Conservation (phyloP, 176 grass and related monocot species). For the Zea mays region Zm-B73-REFERENCE-NAM-5.0 NC_050096.1:59718501-59719000, state of each 20-base stretch:
- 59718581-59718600: constrained; percentile 58
- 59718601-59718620: constrained; percentile 27
- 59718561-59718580: constrained; percentile 71
- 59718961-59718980: constrained; percentile 45
- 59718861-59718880: constrained; percentile 90
- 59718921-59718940: constrained; percentile 60
- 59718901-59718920: constrained; percentile 49
- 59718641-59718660: constrained; percentile 7
- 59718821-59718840: constrained; percentile 79
- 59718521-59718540: constrained; percentile 63
- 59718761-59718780: constrained; percentile 27
- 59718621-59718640: neutral
- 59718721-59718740: constrained; percentile 26
- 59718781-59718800: constrained; percentile 64
- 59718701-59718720: constrained; percentile 22
- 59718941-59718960: constrained; percentile 56
- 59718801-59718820: constrained; percentile 71
- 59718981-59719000: constrained; percentile 60
- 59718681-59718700: constrained; percentile 18
- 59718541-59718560: constrained; percentile 74
- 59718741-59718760: constrained; percentile 14
- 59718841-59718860: constrained; percentile 79
- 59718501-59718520: constrained; percentile 96
- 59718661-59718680: constrained; percentile 8
- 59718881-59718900: constrained; percentile 68